phyloP scores from a whole-genome alignment of 2,329 filamentous ascomycete species.

The Lecanosticta acicola region DNA sequence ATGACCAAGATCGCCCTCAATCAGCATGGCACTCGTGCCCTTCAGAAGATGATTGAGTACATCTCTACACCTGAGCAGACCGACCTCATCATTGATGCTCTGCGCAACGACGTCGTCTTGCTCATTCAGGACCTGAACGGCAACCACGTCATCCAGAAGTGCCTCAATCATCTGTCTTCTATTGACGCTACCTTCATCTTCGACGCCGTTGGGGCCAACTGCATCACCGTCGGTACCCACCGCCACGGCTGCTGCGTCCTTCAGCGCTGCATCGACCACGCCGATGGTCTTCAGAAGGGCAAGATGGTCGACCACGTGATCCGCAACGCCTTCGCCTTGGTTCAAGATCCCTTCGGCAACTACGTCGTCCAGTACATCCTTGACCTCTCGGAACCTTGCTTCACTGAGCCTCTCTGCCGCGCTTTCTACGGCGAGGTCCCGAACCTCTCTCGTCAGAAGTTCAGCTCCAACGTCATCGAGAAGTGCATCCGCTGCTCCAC shows the following conservation, averaged over 20 bases:
- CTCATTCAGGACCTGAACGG: slow-evolving; percentile 96
- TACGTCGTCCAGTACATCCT: slow-evolving; percentile 98
- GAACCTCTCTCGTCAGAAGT: slow-evolving; percentile 86
- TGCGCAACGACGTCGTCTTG: slow-evolving; percentile 79
- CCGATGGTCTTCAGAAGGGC: slow-evolving; percentile 80
- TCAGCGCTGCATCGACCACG: slow-evolving; percentile 96
- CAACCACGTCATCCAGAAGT: slow-evolving; percentile 99
- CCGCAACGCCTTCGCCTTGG: slow-evolving; percentile 75
- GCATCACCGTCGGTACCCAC: slow-evolving; percentile 88
- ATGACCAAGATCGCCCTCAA: slow-evolving; percentile 93
- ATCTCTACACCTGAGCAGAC: slow-evolving; percentile 82
- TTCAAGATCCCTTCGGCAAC: slow-evolving; percentile 96
- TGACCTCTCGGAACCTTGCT: slow-evolving; percentile 78
- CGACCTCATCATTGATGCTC: slow-evolving; percentile 76
- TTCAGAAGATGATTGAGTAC: slow-evolving; percentile 99
- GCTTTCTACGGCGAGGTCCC: slow-evolving; percentile 70
- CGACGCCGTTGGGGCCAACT: slow-evolving; percentile 80
- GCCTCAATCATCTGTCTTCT: slow-evolving; percentile 84
- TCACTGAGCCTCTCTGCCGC: slow-evolving; percentile 81
- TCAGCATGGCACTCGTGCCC: slow-evolving; percentile 89
- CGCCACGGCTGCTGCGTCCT: slow-evolving; percentile 97
- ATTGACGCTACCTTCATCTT: slow-evolving; percentile 94
- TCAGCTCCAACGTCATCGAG: slow-evolving; percentile 98
- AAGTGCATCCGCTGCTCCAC: slow-evolving; percentile 81
- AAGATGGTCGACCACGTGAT: slow-evolving; percentile 85